Conservation (phyloP, 768 basidiomycete species). For the Boletellus sp. region DNA sequence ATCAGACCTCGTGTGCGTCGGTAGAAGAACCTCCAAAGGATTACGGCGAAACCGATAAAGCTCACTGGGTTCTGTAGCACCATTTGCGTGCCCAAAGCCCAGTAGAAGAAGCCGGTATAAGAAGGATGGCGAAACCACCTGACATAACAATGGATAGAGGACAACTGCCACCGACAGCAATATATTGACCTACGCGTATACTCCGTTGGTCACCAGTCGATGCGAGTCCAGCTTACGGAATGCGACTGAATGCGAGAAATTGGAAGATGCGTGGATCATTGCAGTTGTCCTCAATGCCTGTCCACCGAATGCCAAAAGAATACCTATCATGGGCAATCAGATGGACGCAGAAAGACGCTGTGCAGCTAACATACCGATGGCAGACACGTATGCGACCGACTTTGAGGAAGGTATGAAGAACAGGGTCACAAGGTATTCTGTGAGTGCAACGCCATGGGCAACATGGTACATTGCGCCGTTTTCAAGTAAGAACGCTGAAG, state of each 20-base stretch:
- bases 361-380: slow-evolving; percentile 45
- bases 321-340: slow-evolving; percentile 42
- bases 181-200: slow-evolving; percentile 70
- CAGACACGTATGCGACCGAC: slow-evolving; percentile 51
- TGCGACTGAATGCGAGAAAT: slow-evolving; percentile 89
- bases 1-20: slow-evolving; percentile 70
- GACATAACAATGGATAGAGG: background rate
- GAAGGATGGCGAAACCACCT: slow-evolving; percentile 84
- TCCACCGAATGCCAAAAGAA: slow-evolving; percentile 59
- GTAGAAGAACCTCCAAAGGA: slow-evolving; percentile 88
- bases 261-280: slow-evolving; percentile 95
- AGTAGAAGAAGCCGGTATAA: slow-evolving; percentile 96
- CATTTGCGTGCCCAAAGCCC: slow-evolving; percentile 93
- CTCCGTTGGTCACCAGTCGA: slow-evolving; percentile 78
- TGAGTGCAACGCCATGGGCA: slow-evolving; percentile 73
- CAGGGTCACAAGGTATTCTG: slow-evolving; percentile 73
- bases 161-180: background rate
- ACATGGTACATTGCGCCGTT: slow-evolving; percentile 84
- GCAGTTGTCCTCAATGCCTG: slow-evolving; percentile 81
- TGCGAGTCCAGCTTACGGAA: slow-evolving; percentile 71
- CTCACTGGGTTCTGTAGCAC: slow-evolving; percentile 83
- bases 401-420: slow-evolving; percentile 69
- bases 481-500: slow-evolving; percentile 84
- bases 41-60: slow-evolving; percentile 56
- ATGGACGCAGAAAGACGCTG: background rate